Evolutionary conservation across 257 asterid genomes (phyloP).

Genomic region (Gentiana dahurica): DNA sequence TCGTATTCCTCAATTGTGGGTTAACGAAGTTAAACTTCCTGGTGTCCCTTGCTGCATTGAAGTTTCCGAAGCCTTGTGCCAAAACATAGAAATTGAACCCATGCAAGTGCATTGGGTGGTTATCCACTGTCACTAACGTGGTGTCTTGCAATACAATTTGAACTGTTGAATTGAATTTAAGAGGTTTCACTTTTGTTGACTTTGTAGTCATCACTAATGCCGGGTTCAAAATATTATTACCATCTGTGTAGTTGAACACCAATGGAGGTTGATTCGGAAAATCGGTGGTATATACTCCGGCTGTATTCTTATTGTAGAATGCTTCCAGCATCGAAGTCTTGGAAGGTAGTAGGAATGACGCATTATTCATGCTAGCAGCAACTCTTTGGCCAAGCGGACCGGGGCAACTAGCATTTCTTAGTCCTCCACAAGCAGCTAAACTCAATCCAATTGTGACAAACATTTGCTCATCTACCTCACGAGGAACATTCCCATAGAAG

Average conservation of each 20-base stretch:
- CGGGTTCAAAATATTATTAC: not conserved
- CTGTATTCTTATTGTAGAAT: too few relatives aligned
- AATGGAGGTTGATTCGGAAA: slow-evolving; percentile 13
- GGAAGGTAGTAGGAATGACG: too few relatives aligned
- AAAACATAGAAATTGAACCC: slow-evolving; percentile 17
- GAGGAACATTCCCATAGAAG: too few relatives aligned
- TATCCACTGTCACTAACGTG: slow-evolving; percentile 5
- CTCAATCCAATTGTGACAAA: too few relatives aligned
- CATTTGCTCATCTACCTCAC: too few relatives aligned
- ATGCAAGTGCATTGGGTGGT: slow-evolving; percentile 21
- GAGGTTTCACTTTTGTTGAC: slow-evolving; percentile 13
- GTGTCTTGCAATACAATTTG: slow-evolving; percentile 19
- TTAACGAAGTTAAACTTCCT: slow-evolving; percentile 8
- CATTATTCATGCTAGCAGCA: too few relatives aligned
- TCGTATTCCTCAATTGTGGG: slow-evolving; percentile 24
- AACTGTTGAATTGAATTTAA: slow-evolving; percentile 16
- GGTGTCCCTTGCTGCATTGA: not conserved
- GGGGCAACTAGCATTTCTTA: too few relatives aligned
- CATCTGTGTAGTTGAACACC: slow-evolving; percentile 10
- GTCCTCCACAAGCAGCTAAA: too few relatives aligned
- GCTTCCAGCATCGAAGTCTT: too few relatives aligned
- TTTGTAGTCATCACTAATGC: slow-evolving; percentile 11
- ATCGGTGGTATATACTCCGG: slow-evolving; percentile 2
- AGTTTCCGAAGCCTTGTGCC: slow-evolving; percentile 26
- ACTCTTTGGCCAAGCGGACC: too few relatives aligned